Conservation (phyloP, 805 yeast genomes). For the Metschnikowia shivogae region DNA sequence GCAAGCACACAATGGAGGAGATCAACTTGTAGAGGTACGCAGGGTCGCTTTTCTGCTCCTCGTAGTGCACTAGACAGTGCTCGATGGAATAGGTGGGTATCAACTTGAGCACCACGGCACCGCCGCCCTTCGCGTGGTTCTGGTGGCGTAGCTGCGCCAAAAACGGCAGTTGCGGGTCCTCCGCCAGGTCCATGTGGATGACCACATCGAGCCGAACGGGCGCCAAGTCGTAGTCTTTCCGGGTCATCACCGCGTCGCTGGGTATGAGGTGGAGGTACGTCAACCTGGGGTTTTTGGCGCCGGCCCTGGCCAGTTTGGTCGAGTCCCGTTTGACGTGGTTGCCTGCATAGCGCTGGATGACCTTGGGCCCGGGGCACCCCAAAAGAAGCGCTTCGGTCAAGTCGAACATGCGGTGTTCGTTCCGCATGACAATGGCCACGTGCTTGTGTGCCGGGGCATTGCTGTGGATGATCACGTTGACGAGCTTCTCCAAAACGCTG, state of each 20-base stretch:
- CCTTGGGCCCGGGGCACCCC: conserved; percentile 47
- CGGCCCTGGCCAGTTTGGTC: conserved; percentile 17
- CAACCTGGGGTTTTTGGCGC: conserved; percentile 13
- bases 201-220: conserved; percentile 50
- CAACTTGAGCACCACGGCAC: conserved; percentile 60
- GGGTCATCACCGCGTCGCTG: conserved; percentile 25
- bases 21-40: conserved; percentile 60
- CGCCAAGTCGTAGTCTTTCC: conserved; percentile 20
- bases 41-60: conserved; percentile 22
- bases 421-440: conserved; percentile 66
- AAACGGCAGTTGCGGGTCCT: conserved; percentile 39
- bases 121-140: conserved; percentile 19
- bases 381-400: conserved; percentile 65
- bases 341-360: conserved; percentile 60
- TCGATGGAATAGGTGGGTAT: conserved; percentile 80
- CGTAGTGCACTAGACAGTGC: conserved; percentile 60
- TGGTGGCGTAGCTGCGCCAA: conserved; percentile 26
- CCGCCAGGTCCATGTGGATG: conserved; percentile 60
- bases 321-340: conserved; percentile 51
- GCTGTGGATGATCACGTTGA: conserved; percentile 47
- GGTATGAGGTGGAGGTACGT: conserved; percentile 43
- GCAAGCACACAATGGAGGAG: conserved; percentile 75
- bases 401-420: conserved; percentile 63
- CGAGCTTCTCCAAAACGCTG: conserved; percentile 58
- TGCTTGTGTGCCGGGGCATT: conserved; percentile 33